Conservation (phyloP, 805 yeast species). For the Metschnikowia picachoensis region DNA sequence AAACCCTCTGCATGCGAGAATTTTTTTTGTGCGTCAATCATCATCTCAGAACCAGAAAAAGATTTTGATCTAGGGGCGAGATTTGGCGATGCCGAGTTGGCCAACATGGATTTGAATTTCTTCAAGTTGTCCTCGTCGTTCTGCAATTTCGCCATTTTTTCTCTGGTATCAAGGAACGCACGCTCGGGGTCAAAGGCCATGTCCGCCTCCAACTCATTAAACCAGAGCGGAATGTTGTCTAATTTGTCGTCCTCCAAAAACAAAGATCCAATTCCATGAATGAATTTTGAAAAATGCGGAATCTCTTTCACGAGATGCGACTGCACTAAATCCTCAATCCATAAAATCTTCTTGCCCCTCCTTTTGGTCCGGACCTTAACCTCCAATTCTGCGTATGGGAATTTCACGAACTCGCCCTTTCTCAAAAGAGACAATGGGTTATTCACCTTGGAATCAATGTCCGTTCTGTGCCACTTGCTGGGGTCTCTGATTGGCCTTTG, state of each 20-base stretch:
- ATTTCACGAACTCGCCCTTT: slow-evolving; percentile 78
- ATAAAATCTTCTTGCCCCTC: slow-evolving; percentile 47
- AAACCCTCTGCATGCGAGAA: slow-evolving; percentile 3
- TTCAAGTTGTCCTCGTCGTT: slow-evolving; percentile 44
- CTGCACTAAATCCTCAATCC: slow-evolving; percentile 85
- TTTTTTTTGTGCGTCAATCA: slow-evolving; percentile 11
- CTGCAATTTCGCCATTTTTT: slow-evolving; percentile 46
- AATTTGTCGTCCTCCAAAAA: slow-evolving; percentile 87
- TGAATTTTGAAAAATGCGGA: slow-evolving; percentile 87
- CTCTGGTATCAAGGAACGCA: slow-evolving; percentile 64
- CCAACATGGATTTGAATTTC: slow-evolving; percentile 39
- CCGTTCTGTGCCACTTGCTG: slow-evolving; percentile 84
- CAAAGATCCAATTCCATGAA: slow-evolving; percentile 87
- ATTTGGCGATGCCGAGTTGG: slow-evolving; percentile 21
- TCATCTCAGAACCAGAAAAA: slow-evolving; percentile 33
- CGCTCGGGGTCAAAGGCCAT: slow-evolving; percentile 69
- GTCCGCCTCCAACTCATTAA: slow-evolving; percentile 71
- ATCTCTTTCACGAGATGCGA: slow-evolving; percentile 83
- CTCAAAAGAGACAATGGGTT: slow-evolving; percentile 72
- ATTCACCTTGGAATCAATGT: slow-evolving; percentile 72
- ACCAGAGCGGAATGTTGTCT: slow-evolving; percentile 92
- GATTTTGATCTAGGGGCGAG: slow-evolving; percentile 38
- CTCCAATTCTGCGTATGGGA: slow-evolving; percentile 88
- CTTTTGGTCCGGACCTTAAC: slow-evolving; percentile 58
- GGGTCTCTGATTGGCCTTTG: slow-evolving; percentile 90